Evolutionary conservation across 495 filamentous ascomycete species (phyloP), one percentile per base, ranked within the genome.

Genomic region (Friedmanniomyces simplex): DNA sequence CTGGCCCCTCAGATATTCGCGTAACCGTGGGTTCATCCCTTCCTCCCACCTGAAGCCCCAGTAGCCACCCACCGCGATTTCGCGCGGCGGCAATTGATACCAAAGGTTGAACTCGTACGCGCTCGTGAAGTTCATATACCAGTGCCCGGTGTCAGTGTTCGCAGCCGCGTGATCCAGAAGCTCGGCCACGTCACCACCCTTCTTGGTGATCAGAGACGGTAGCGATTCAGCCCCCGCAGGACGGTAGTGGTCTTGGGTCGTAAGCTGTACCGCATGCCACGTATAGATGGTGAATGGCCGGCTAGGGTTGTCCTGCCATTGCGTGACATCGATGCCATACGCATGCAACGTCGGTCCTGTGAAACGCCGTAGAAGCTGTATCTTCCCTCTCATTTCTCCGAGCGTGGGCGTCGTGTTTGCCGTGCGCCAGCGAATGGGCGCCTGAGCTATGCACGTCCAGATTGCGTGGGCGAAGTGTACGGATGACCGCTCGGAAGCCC

Each of bases 41-140:
- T 30, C 39, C 21, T 57, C 53, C 61, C 61, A 60, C 28, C 32
- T 20, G 30, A 60, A 60, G 20, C 34, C 18, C 57, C 53, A 60
- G 51, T 53, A 60, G 11, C 58, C 61, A 43, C 61, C 61, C 12
- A 60, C 34, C 5, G 61, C 61, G 18, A 64, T 45, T 41, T 55
- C 45, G 2, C 42, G 43, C 5, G 61, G 61, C 39, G 61, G 12
- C 12, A 64, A n/a, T 36, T 64, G 61, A 39, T 60, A 58, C 13
- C 36, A 54, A 12, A 64, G 21, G 37, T 60, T 64, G 42, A 64
- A 50, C 46, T 64, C 57, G 49, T 48, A 64, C 21, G 61, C 61
- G 24, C 52, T 60, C 6, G 53, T 54, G 58, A 64, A 64, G 41
- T 64, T 64, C 28, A 64, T 57, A 25, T 48, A 64, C 61, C 61